These are phyloP conservation scores for Crithidia thermophila DNA, from an alignment of 208 protist species.

Conservation along the genomic window DNA sequence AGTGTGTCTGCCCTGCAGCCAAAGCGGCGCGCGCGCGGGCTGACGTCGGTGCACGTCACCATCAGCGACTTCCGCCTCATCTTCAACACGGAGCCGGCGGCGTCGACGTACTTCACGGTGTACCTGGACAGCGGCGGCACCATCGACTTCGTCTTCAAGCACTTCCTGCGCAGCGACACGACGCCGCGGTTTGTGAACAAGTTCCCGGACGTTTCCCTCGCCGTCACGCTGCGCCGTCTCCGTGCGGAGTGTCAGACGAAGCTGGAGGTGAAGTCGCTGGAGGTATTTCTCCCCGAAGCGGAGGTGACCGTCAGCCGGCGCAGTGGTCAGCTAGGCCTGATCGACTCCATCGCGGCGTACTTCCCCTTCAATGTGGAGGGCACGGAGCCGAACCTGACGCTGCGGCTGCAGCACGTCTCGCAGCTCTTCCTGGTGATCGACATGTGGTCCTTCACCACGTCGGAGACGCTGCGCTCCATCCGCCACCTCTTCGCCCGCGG, in stretches of 20 bases:
- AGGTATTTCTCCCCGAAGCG: constrained; percentile 68
- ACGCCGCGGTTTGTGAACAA: constrained; percentile 26
- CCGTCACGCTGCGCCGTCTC: constrained; percentile 50
- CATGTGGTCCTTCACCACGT: constrained; percentile 55
- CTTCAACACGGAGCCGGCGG: constrained; percentile 67
- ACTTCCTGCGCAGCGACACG: constrained; percentile 12
- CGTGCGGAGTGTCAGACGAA: constrained; percentile 84
- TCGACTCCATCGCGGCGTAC: constrained; percentile 44
- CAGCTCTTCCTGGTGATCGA: constrained; percentile 73
- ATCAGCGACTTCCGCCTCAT: constrained; percentile 65
- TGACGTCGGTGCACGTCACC: constrained; percentile 60
- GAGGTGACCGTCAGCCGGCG: constrained; percentile 52
- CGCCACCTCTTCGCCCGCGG: constrained; percentile 40
- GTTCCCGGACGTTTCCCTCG: constrained; percentile 38
- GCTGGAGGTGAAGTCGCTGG: constrained; percentile 88
- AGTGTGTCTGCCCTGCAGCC: neutral
- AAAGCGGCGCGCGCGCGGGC: constrained; percentile 15
- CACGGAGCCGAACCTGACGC: constrained; percentile 58
- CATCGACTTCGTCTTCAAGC: constrained; percentile 59
- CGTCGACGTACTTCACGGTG: constrained; percentile 66
- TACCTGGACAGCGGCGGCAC: constrained; percentile 66
- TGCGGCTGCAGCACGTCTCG: constrained; percentile 68
- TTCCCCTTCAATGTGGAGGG: constrained; percentile 60
- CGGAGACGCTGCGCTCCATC: constrained; percentile 40
- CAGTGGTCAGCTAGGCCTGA: constrained; percentile 14